phyloP scores from a whole-genome alignment of 2,329 filamentous ascomycete species.

The Raffaelea deltoideospora region DNA sequence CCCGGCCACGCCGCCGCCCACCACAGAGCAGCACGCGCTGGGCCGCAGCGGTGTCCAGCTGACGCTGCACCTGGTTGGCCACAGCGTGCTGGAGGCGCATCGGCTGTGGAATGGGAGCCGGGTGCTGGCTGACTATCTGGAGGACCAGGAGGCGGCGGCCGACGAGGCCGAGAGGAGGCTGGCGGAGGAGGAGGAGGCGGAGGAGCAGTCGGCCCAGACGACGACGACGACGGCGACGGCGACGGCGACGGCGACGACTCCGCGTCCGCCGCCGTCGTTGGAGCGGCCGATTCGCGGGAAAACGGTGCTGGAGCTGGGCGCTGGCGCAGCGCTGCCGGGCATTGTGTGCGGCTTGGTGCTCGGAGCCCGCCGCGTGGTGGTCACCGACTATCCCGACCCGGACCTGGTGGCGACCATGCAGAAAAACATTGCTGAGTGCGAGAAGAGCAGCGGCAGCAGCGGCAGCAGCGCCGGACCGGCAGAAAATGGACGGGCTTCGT shows the following conservation, averaged over 20 bases:
- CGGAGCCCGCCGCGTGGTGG: slow-evolving; percentile 56
- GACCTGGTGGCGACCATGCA: slow-evolving; percentile 70
- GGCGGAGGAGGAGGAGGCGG: background rate
- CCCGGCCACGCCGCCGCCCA: slow-evolving; percentile 60
- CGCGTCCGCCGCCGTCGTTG: no score
- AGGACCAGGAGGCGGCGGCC: slow-evolving; percentile 24
- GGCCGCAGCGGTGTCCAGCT: slow-evolving; percentile 36
- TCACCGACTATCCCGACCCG: slow-evolving; percentile 78
- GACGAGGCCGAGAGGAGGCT: slow-evolving; percentile 15
- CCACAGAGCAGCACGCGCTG: slow-evolving; percentile 56
- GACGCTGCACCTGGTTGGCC: slow-evolving; percentile 50
- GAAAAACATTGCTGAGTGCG: slow-evolving; percentile 53
- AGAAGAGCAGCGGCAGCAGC: slow-evolving; percentile 18
- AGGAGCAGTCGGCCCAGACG: background rate
- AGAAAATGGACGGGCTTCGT: no score
- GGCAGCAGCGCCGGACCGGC: no score
- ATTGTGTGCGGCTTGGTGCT: slow-evolving; percentile 57
- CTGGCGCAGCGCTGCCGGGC: slow-evolving; percentile 72
- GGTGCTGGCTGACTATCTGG: slow-evolving; percentile 63
- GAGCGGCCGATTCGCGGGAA: slow-evolving; percentile 41
- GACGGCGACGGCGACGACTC: slow-evolving; percentile 16
- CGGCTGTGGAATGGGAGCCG: slow-evolving; percentile 83
- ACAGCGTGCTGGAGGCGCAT: slow-evolving; percentile 79
- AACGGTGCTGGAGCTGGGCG: slow-evolving; percentile 77
- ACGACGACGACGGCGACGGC: background rate